Percentiles rank a stretch among this genome's conserved stretches.
phyloP scores from a whole-genome alignment of 768 basidiomycete species.

The Auricularia sp. region DNA sequence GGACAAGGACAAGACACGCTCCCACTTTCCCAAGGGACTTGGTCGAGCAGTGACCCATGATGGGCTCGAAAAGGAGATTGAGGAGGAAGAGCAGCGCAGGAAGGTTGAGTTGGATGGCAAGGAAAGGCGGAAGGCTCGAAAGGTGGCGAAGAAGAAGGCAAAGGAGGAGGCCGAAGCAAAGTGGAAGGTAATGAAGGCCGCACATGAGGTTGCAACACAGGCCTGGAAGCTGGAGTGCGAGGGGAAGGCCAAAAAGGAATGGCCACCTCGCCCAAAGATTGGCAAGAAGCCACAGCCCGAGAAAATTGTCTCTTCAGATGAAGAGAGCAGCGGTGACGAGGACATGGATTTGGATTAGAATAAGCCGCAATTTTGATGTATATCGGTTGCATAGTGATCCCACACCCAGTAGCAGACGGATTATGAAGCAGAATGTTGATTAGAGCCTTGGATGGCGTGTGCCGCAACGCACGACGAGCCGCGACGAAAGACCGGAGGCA shows the following conservation, averaged over 20 bases:
- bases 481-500: no score
- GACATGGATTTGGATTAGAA: no score
- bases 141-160: not conserved
- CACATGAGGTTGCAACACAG: slow-evolving; percentile 1
- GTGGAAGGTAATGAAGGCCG: slow-evolving; percentile 8
- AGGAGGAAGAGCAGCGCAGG: not conserved
- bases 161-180: slow-evolving; percentile 4
- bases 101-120: slow-evolving; percentile 1
- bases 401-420: no score
- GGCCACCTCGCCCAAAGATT: not conserved
- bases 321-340: no score
- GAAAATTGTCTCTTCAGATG: no score
- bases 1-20: slow-evolving; percentile 8
- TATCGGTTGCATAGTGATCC: no score
- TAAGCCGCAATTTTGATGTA: no score
- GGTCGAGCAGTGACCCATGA: slow-evolving; percentile 11
- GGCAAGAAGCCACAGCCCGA: no score
- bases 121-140: slow-evolving; percentile 3
- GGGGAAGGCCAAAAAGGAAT: not conserved
- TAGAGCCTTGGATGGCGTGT: no score
- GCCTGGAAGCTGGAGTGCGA: slow-evolving; percentile 2
- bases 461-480: no score
- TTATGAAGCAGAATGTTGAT: no score
- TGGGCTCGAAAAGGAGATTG: slow-evolving; percentile 5
- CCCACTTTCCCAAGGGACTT: slow-evolving; percentile 10